Percentiles rank a stretch among this genome's conserved stretches.
Evolutionary conservation across 345 rosid genomes (phyloP).

Genomic region (Salix viminalis): DNA sequence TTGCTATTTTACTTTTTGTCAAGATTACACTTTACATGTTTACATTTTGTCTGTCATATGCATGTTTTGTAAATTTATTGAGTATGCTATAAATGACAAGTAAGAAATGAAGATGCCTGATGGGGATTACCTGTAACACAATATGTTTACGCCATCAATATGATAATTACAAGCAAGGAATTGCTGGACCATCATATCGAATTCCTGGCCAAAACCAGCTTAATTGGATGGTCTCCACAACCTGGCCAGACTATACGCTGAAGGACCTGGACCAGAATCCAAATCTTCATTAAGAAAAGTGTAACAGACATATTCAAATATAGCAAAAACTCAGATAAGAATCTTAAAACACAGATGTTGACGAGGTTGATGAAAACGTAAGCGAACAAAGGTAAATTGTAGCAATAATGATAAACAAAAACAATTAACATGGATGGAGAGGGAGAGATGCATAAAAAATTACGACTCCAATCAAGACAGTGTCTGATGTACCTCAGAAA

Average conservation of each 20-base stretch:
- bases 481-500: conserved; percentile 22
- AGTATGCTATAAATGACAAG: not conserved
- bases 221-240: conserved; percentile 10
- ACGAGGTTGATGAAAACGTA: not conserved
- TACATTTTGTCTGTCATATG: not conserved
- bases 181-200: not conserved
- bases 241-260: conserved; percentile 12
- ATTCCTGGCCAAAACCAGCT: conserved; percentile 14
- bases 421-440: not conserved
- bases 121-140: conserved; percentile 25
- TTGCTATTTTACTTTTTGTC: not conserved
- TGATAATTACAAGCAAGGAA: conserved; percentile 25
- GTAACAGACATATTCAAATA: not conserved
- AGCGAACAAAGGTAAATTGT: not conserved
- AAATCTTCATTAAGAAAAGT: conserved; percentile 7
- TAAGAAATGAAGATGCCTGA: conserved; percentile 7
- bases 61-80: not conserved
- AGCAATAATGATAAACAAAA: not conserved
- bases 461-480: not conserved
- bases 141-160: conserved; percentile 16
- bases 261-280: conserved; percentile 17
- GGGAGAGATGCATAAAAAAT: not conserved
- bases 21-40: not conserved
- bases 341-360: not conserved
- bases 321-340: not conserved